These are phyloP conservation scores for Phialophora macrospora DNA, from an alignment of 2,329 filamentous ascomycete genomes.

Conservation along the genomic window DNA sequence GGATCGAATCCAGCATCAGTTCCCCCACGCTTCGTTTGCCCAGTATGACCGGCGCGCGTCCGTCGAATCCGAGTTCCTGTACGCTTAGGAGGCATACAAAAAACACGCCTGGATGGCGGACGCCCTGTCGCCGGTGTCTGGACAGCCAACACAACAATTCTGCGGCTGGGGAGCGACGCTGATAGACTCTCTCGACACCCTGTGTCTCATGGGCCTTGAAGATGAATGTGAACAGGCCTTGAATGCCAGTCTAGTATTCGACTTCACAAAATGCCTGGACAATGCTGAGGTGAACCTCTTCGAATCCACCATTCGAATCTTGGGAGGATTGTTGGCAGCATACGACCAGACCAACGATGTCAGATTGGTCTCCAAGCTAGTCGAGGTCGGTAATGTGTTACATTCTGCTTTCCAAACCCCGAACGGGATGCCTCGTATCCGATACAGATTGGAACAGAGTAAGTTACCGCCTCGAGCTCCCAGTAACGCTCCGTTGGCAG, in stretches of 20 bases:
- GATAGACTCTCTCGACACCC: slow-evolving; percentile 65
- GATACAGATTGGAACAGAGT: background rate
- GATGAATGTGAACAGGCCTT: slow-evolving; percentile 63
- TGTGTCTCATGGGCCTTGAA: slow-evolving; percentile 66
- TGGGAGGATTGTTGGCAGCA: slow-evolving; percentile 78
- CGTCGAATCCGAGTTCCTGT: slow-evolving; percentile 25
- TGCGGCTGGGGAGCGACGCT: slow-evolving; percentile 65
- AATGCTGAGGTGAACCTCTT: slow-evolving; percentile 70
- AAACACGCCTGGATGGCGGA: slow-evolving; percentile 28
- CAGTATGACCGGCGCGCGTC: slow-evolving; percentile 4
- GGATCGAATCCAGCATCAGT: background rate
- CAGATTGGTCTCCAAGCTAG: slow-evolving; percentile 56
- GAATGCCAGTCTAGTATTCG: slow-evolving; percentile 56
- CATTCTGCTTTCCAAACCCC: slow-evolving; percentile 50
- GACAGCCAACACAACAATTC: slow-evolving; percentile 10
- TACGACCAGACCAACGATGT: slow-evolving; percentile 58
- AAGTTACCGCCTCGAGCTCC: background rate
- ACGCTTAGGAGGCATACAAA: slow-evolving; percentile 20
- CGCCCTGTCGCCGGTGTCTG: slow-evolving; percentile 20
- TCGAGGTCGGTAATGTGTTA: slow-evolving; percentile 60
- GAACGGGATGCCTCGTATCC: slow-evolving; percentile 37
- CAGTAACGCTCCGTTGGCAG: slow-evolving; percentile 42
- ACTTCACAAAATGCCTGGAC: slow-evolving; percentile 54
- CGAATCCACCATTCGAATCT: slow-evolving; percentile 86
- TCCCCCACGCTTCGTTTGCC: background rate